Conservation (phyloP, 1,284 basidiomycete genomes). For the Cryptococcus neoformans region DNA sequence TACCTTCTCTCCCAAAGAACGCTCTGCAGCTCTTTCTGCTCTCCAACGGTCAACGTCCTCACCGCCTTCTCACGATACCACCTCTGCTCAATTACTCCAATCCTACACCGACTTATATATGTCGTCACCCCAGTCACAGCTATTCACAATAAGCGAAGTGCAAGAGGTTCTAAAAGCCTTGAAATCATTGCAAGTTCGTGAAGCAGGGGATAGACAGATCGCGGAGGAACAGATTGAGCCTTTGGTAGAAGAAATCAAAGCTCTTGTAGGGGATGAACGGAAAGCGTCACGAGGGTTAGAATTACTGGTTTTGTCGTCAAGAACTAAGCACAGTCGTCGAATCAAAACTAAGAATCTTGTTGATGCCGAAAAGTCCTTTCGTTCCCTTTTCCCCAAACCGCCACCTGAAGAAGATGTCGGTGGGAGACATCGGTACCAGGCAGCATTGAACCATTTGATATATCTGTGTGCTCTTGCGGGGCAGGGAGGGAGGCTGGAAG, state of each 20-base stretch:
- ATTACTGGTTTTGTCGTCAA: slow-evolving; percentile 15
- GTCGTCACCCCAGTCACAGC: slow-evolving; percentile 18
- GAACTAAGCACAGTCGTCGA: slow-evolving; percentile 4
- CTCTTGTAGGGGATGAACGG: slow-evolving; percentile 9
- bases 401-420: slow-evolving; percentile 7
- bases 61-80: background rate
- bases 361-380: slow-evolving; percentile 16
- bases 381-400: slow-evolving; percentile 10
- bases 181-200: slow-evolving; percentile 11
- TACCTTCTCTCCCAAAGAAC: slow-evolving; percentile 10
- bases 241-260: slow-evolving; percentile 20
- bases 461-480: slow-evolving; percentile 28
- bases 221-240: slow-evolving; percentile 21
- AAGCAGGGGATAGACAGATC: slow-evolving; percentile 7
- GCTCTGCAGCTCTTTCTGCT: slow-evolving; percentile 10
- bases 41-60: slow-evolving; percentile 8
- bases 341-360: slow-evolving; percentile 11
- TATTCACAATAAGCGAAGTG: slow-evolving; percentile 31
- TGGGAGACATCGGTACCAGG: slow-evolving; percentile 12
- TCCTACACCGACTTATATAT: slow-evolving; percentile 28
- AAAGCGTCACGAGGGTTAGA: slow-evolving; percentile 13
- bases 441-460: slow-evolving; percentile 32
- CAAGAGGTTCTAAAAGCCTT: slow-evolving; percentile 15
- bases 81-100: slow-evolving; percentile 17
- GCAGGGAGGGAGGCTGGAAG: slow-evolving; percentile 15